Percentiles rank a stretch among this genome's conserved stretches.
Conservation (phyloP, 805 yeast genomes). For the Candida insectalens region DNA sequence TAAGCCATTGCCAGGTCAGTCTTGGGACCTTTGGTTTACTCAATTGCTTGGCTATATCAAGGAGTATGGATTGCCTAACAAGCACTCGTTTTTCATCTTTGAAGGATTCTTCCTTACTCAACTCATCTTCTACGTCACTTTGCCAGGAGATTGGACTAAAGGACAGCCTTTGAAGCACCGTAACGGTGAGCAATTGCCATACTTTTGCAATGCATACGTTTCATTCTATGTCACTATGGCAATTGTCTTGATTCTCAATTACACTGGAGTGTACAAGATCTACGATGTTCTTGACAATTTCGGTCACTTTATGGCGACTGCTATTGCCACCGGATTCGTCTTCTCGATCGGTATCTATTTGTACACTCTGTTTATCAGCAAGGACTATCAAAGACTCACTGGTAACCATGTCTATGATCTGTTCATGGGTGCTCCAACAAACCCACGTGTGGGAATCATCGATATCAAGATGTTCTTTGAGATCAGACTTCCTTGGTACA, state of each 20-base stretch:
- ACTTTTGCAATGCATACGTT: constrained; percentile 88
- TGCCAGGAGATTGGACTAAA: constrained; percentile 92
- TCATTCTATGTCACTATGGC: constrained; percentile 64
- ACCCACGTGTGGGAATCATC: constrained; percentile 87
- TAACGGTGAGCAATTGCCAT: constrained; percentile 73
- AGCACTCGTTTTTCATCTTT: constrained; percentile 60
- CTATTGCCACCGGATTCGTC: constrained; percentile 68
- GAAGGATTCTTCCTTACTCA: constrained; percentile 61
- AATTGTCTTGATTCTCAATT: constrained; percentile 54
- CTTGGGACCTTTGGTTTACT: constrained; percentile 38
- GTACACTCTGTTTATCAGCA: constrained; percentile 51
- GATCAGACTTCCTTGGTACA: constrained; percentile 96
- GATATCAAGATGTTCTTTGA: constrained; percentile 97
- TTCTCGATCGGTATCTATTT: constrained; percentile 65
- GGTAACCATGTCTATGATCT: constrained; percentile 86
- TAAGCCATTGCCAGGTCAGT: constrained; percentile 48
- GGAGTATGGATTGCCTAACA: constrained; percentile 49
- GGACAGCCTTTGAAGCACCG: constrained; percentile 88
- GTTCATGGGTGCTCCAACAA: constrained; percentile 96
- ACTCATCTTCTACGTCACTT: constrained; percentile 61
- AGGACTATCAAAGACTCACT: constrained; percentile 83
- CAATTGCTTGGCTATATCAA: constrained; percentile 36
- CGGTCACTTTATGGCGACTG: constrained; percentile 89
- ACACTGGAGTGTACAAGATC: constrained; percentile 63
- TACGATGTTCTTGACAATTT: constrained; percentile 70